A percentile compares a stretch with the other conserved stretches of the same genome.
Evolutionary conservation across 345 rosid genomes (phyloP).

Genomic region (Salix exigua): DNA sequence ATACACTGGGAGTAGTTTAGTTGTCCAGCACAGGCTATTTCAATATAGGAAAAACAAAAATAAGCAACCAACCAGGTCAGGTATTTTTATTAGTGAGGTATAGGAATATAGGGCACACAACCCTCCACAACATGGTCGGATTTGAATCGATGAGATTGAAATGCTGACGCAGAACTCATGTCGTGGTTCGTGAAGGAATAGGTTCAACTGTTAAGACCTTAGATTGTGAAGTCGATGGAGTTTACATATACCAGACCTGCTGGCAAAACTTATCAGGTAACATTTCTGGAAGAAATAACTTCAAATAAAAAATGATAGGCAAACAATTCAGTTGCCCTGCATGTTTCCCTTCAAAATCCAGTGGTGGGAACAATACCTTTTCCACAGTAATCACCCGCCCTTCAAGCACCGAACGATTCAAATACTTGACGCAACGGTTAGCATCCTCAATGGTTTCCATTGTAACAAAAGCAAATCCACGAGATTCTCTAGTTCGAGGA

Average conservation of each 20-base stretch:
- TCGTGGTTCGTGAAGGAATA: conserved; percentile 36
- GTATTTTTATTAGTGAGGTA: conserved; percentile 34
- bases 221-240: conserved; percentile 65
- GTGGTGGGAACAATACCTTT: conserved; percentile 39
- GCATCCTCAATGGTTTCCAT: conserved; percentile 55
- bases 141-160: conserved; percentile 53
- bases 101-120: conserved; percentile 41
- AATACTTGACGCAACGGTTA: conserved; percentile 54
- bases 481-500: conserved; percentile 59
- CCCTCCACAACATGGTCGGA: conserved; percentile 49
- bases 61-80: conserved; percentile 28
- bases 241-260: conserved; percentile 67
- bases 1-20: conserved; percentile 4
- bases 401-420: conserved; percentile 61
- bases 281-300: conserved; percentile 18
- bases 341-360: background rate
- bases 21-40: conserved; percentile 4
- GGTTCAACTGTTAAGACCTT: conserved; percentile 59
- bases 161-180: conserved; percentile 54
- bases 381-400: conserved; percentile 62
- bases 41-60: conserved; percentile 11
- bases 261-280: conserved; percentile 65
- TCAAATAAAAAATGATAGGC: conserved; percentile 9
- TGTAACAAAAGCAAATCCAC: conserved; percentile 69
- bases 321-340: conserved; percentile 11